These are phyloP conservation scores for Pichia sp. DNA, from an alignment of 1,139 yeast species.

Conservation along the genomic window DNA sequence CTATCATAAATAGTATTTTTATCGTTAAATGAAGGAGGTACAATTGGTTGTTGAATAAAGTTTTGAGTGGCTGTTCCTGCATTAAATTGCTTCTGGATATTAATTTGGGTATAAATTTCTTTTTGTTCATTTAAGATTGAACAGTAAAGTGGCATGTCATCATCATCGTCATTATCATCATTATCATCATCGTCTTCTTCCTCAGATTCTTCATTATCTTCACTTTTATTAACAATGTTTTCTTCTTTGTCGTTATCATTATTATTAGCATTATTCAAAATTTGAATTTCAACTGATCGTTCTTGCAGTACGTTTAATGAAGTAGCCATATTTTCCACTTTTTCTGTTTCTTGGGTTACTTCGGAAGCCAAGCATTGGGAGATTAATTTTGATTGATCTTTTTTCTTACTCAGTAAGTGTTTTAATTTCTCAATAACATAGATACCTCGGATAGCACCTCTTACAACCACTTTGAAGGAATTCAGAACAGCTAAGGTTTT, in stretches of 20 bases:
- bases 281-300: too few relatives aligned
- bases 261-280: too few relatives aligned
- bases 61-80: neutral
- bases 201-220: neutral
- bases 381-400: neutral
- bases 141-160: slow-evolving; percentile 8
- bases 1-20: neutral
- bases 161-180: slow-evolving; percentile 2
- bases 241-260: too few relatives aligned
- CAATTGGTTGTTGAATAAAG: neutral
- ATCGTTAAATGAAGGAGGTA: neutral
- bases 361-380: too few relatives aligned
- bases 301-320: too few relatives aligned
- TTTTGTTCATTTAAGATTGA: slow-evolving; percentile 1
- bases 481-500: slow-evolving; percentile 19
- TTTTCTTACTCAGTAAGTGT: slow-evolving; percentile 11
- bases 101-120: neutral
- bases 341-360: too few relatives aligned
- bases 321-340: too few relatives aligned
- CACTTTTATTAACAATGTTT: neutral
- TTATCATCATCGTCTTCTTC: neutral
- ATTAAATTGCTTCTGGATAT: neutral
- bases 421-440: slow-evolving; percentile 24
- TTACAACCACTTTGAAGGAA: slow-evolving; percentile 20
- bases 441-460: slow-evolving; percentile 27